Base-by-base conservation (phyloP, 495 filamentous ascomycete genomes). In the Aspergillus incahuasiensis region DNA sequence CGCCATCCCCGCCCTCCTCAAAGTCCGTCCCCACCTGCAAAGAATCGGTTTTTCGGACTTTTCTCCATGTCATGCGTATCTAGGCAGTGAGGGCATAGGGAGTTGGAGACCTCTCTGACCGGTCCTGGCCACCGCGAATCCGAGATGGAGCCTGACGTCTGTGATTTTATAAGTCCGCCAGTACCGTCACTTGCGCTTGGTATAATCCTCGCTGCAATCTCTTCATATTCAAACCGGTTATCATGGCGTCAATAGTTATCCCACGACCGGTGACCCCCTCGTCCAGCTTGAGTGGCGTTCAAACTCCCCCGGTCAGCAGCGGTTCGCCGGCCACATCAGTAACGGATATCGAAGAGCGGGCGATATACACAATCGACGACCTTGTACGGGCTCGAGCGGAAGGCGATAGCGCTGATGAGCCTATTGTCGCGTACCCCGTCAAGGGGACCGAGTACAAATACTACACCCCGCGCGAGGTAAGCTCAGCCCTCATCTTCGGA, bases 381-480 rank as follows among this genome's bases (percentile, higher is more conserved):
- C 61, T 74, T 12, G 19, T 74, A 3, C 60, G 61, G 34, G 55
- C 61, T 9, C 52, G 68, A 52, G 65, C 64, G 4, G 42, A 54
- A 41, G 62, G 59, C 1, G 52, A 56, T 24, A 57, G 42, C 16
- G 62, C 63, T 15, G 49, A 68, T 49, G 58, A 68, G 41, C 60
- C 66, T 9, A 63, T 72, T 6, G 64, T 71, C 15, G 68, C 66
- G 0, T 74, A 68, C 46, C 63, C 69, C 0, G 55, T 54, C 1
- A 57, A 59, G 5, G 66, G 60, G n/a, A 65, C 61, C 4, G 55
- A 71, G 35, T 72, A 71, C 57, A 57, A 54, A 11, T 68, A 72
- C 39, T 71, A 72, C 41, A 72, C 69, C 1, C 66, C 68, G 6
- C 59, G 55, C 15, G 60, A 74, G 44, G 65, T 67, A 39, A 15